Evolutionary conservation across 345 rosid species (phyloP), one percentile per base, ranked within the genome.

Genomic region (Hypericum perforatum): DNA sequence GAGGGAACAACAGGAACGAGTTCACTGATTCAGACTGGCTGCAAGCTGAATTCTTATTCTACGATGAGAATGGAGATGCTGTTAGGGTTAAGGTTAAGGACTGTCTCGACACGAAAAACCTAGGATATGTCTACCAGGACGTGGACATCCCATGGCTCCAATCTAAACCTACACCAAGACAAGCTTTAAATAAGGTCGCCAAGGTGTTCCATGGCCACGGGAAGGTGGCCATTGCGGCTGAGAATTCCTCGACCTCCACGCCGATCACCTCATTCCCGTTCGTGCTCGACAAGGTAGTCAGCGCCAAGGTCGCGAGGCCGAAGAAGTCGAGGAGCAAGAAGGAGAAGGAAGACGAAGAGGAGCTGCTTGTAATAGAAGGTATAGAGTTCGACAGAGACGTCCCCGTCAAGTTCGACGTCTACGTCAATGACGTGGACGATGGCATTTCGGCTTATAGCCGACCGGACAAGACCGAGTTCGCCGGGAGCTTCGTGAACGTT

Each of bases 301-400:
- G 52, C 6, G 9, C 39, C 0, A 14, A 54, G 55, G 68, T 66
- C 41, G 0, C 15, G 10, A 52, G 74, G 52, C 56, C 63, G 7
- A 65, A 45, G 49, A 57, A 43, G 16, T 47, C 53, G 6, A 43
- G 45, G 52, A 53, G 41, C 37, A 16, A 37, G 37, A 37, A 39
- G 12, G 68, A 66, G 49, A 59, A 66, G 52, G 53, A 50, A 36
- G 64, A 57, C n/a, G 67, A 65, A 36, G 56, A 49, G 45, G 66
- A 45, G 48, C 7, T 45, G 7, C 48, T 45, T 6, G 48, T 45
- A 0, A 11, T 45, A 11, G 7, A 45, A 6, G 48, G 48, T 3
- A 45, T 45, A 12, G 48, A 45, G 48, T 11, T 45, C n/a, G n/a
- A n/a, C 2, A 16, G 48, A 3, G 48, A 45, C 48, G 15, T 11